Evolutionary conservation across 768 basidiomycete species (phyloP), one percentile per base, ranked within the genome.

Genomic region (Podaxis sp.): DNA sequence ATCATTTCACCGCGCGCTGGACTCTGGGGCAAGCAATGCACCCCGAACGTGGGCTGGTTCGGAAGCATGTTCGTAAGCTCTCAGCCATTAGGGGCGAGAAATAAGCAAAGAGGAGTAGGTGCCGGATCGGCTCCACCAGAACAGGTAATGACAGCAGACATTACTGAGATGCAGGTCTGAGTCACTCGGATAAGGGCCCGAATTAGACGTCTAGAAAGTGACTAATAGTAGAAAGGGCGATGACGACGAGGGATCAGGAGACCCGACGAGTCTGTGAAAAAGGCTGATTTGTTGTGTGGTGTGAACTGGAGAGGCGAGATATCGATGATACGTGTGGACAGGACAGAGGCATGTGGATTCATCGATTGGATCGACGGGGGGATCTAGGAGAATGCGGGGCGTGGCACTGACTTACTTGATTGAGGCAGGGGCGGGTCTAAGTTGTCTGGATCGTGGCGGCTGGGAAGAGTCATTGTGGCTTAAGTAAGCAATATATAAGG

Each of bases 401-500:
- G 22, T 51, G 49, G 22, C 26, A 28, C 8, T 0, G 6, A 40
- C 36, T 52, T 52, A 36, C 51, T 38, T 13, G 39, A 39, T 39
- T 8, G 33, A 11, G 52, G 59, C 6, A 42, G 52, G 28, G 58
- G 58, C 58, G 49, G 58, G 58, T 52, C 24, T 57, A 28, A 38
- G 38, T 17, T 57, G 44, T 52, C 56, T 52, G 19, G 17, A 24
- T 39, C 54, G 61, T 62, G 61, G 57, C 22, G 59, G 42, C 46
- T 56, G 65, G 26, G 28, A 42, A 42, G 61, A 64, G 57, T 48
- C 65, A 58, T 64, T 44, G 40, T 63, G 52, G 13, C n/a, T 77
- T 75, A 78, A 68, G 42, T 76, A 76, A 76, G 52, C 48, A 2
- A 9, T 42, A 65, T 76, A 75, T 73, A 76, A 70, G 69, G 68